These are phyloP conservation scores for Astrocystis sublimbata DNA, from an alignment of 495 filamentous ascomycete species.

Conservation along the genomic window DNA sequence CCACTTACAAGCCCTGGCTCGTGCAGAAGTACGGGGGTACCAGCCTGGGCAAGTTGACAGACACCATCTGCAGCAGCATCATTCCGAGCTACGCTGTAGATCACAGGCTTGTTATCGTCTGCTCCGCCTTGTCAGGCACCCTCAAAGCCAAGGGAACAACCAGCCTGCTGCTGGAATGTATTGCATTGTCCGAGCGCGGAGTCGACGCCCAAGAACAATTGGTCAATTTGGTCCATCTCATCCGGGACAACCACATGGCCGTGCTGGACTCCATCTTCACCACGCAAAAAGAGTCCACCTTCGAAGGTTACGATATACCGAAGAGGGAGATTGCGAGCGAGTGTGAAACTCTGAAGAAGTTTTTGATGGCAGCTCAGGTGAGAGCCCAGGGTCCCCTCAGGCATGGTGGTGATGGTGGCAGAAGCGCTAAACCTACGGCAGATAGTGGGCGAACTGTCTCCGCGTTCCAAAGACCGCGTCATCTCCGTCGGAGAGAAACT, in stretches of 20 bases:
- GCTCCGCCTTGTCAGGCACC: constrained; percentile 34
- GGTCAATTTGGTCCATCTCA: constrained; percentile 35
- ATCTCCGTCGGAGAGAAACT: constrained; percentile 42
- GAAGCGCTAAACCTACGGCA: constrained; percentile 18
- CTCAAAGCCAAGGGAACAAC: constrained; percentile 39
- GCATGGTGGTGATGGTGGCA: neutral
- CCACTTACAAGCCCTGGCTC: constrained; percentile 36
- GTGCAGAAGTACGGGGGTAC: constrained; percentile 49
- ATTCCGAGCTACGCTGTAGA: constrained; percentile 35
- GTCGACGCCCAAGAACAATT: constrained; percentile 29
- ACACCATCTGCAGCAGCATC: constrained; percentile 38
- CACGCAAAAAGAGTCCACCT: neutral
- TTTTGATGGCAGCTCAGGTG: constrained; percentile 39
- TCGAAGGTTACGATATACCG: constrained; percentile 26
- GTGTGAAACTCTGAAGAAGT: constrained; percentile 37
- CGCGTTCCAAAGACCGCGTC: constrained; percentile 38
- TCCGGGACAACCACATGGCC: constrained; percentile 37
- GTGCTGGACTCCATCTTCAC: constrained; percentile 24
- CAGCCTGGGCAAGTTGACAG: constrained; percentile 41
- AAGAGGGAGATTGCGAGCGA: constrained; percentile 32
- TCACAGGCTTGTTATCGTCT: constrained; percentile 40
- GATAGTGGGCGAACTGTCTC: constrained; percentile 42
- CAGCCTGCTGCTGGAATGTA: constrained; percentile 37
- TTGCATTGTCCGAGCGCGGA: constrained; percentile 32
- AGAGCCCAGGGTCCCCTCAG: no score